These are phyloP conservation scores for Carex cristatella DNA, from an alignment of 176 grass and related monocot genomes.

Conservation along the genomic window DNA sequence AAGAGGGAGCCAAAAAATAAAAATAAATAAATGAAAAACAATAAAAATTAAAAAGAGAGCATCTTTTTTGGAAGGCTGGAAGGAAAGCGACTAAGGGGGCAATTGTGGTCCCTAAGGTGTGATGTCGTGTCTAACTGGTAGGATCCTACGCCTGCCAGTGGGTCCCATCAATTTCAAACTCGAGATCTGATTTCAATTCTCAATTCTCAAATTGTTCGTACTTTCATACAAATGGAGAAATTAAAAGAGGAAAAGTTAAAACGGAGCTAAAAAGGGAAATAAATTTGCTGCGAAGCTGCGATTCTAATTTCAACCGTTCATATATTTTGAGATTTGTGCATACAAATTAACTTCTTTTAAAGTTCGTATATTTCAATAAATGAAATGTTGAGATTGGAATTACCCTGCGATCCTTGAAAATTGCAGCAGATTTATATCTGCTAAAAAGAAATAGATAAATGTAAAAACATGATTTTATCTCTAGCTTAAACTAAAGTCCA, in stretches of 20 bases:
- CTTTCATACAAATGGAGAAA: background rate
- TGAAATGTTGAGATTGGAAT: too few species aligned
- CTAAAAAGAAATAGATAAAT: too few species aligned
- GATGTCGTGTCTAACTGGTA: background rate
- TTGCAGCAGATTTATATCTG: too few species aligned
- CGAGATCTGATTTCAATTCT: conserved; percentile 10
- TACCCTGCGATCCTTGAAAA: too few species aligned
- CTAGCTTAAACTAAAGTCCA: too few species aligned
- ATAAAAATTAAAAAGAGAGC: background rate
- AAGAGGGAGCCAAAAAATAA: background rate
- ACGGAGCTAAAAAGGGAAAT: too few species aligned
- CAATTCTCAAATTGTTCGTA: background rate
- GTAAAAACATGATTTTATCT: too few species aligned
- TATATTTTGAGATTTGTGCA: too few species aligned
- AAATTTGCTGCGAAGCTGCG: too few species aligned
- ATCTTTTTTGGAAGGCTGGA: conserved; percentile 16
- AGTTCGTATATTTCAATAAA: too few species aligned
- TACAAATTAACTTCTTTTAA: too few species aligned
- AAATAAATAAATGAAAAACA: background rate
- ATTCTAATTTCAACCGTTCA: too few species aligned
- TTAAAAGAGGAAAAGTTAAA: background rate
- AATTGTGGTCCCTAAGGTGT: conserved; percentile 17
- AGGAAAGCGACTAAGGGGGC: conserved; percentile 9
- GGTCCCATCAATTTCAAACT: conserved; percentile 7
- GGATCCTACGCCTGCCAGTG: background rate